Evolutionary conservation across 352 stramenopile genomes (phyloP).

Genomic region (Globisporangium sylvaticum): DNA sequence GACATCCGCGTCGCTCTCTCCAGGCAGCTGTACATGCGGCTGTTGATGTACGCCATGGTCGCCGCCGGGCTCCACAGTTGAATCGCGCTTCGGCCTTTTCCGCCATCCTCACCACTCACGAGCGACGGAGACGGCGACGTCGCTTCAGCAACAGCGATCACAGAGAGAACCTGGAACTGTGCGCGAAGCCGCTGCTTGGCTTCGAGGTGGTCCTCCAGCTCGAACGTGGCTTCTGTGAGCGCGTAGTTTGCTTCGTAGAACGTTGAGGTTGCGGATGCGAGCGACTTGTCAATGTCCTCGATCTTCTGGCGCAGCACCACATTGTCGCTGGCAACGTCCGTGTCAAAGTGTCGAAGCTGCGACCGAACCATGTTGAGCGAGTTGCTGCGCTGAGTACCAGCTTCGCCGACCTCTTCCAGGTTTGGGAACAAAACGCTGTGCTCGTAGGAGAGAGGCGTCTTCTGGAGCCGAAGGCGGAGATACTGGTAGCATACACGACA

Average conservation of each 20-base stretch:
- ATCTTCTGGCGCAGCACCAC: conserved; percentile 72
- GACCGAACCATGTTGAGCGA: conserved; percentile 54
- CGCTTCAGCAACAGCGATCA: conserved; percentile 47
- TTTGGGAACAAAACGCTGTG: conserved; percentile 69
- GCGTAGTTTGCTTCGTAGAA: conserved; percentile 56
- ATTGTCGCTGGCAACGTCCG: conserved; percentile 65
- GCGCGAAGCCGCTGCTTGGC: conserved; percentile 32
- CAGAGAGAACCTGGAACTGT: conserved; percentile 44
- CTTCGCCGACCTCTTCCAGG: conserved; percentile 31
- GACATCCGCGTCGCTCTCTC: conserved; percentile 37
- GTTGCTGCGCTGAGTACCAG: conserved; percentile 26
- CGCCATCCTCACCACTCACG: neutral
- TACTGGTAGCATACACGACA: conserved; percentile 37
- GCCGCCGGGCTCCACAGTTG: conserved; percentile 28
- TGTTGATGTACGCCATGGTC: conserved; percentile 57
- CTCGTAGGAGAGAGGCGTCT: conserved; percentile 55
- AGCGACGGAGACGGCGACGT: conserved; percentile 31
- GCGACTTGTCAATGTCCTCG: conserved; percentile 54
- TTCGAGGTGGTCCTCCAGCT: conserved; percentile 55
- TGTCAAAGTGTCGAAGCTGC: conserved; percentile 59
- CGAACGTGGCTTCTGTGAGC: conserved; percentile 58
- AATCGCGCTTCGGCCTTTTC: conserved; percentile 1
- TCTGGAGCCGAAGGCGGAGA: conserved; percentile 60
- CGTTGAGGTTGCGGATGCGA: conserved; percentile 46
- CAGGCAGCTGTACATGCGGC: conserved; percentile 55